Base-by-base conservation (phyloP, 192 early-diverging fungal species). In the Backusella australiensis region DNA sequence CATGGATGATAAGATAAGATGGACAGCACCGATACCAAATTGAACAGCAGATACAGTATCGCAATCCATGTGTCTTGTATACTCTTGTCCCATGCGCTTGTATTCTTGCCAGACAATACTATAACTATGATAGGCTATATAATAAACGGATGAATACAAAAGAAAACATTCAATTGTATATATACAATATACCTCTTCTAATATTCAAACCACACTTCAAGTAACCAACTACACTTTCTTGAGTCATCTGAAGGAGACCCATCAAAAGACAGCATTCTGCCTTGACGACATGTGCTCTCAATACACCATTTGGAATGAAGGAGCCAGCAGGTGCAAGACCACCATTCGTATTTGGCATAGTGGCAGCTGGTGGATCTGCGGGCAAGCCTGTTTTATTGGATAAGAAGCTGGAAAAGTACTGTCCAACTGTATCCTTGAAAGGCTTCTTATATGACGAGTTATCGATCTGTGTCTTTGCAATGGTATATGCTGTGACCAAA, bases 21-120 rank as follows among this genome's bases (percentile, higher is more conserved):
- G 81, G 26, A 82, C 74, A 14, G 77, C 71, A 34, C 81, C 81
- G 73, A 82, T 82, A 71, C 81, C 88, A 78, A 87, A 89, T 29
- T 89, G 81, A 39, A 89, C 81, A 8, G 84, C 88, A 11, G 85
- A 86, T 11, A 86, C 70, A 11, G 88, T 89, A 73, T 89, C 80
- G 34, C 78, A 77, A 71, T 89, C 88, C 52, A 89, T 83, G 46
- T 84, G 75, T 6, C 77, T 78, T 23, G 79, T 78, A 42, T 81
- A 83, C 6, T 81, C 80, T 46, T 88, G 82, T 5, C 87, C 87
- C 87, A 86, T 87, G 19, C 78, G 67, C 67, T 87, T 86, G 63
- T 85, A 80, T 71, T 89, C 86, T n/a, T 85, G 73, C 86, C 86
- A 89, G 0, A 89, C 85, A 46, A 78, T 59, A 73, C 82, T 83